phyloP scores from a whole-genome alignment of 2,329 filamentous ascomycete species.

The Cladobotryum protrusum region DNA sequence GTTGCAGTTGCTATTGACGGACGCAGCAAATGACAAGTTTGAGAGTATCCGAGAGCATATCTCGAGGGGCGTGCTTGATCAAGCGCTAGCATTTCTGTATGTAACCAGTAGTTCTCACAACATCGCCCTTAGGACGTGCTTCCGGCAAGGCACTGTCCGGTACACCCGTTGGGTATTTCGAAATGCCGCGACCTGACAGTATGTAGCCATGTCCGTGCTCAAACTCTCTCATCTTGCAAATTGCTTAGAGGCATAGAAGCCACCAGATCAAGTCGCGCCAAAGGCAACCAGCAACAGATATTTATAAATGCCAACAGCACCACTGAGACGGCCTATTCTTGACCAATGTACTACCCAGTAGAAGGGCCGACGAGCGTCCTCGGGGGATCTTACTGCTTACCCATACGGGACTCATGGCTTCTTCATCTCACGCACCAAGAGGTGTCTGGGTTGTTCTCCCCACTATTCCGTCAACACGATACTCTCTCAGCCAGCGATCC shows the following conservation, averaged over 20 bases:
- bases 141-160: slow-evolving; percentile 38
- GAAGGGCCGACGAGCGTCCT: slow-evolving; percentile 69
- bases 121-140: slow-evolving; percentile 28
- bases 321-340: slow-evolving; percentile 32
- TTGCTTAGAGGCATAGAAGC: slow-evolving; percentile 5
- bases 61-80: slow-evolving; percentile 33
- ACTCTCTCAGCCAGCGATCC: slow-evolving; percentile 30
- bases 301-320: slow-evolving; percentile 22
- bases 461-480: slow-evolving; percentile 40
- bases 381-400: slow-evolving; percentile 66
- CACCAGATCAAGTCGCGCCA: slow-evolving; percentile 1
- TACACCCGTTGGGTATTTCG: slow-evolving; percentile 15
- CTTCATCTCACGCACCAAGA: slow-evolving; percentile 48
- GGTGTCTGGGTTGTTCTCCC: slow-evolving; percentile 53
- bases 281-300: slow-evolving; percentile 18
- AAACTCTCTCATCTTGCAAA: slow-evolving; percentile 28
- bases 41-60: slow-evolving; percentile 39
- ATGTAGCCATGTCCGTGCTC: slow-evolving; percentile 41
- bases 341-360: slow-evolving; percentile 58
- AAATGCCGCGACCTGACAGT: slow-evolving; percentile 41
- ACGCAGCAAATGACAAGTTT: slow-evolving; percentile 11
- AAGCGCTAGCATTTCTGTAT: slow-evolving; percentile 38
- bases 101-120: slow-evolving; percentile 36
- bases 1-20: background rate
- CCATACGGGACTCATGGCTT: slow-evolving; percentile 59